Evolutionary conservation across 345 rosid genomes (phyloP).

Genomic region (Mercurialis annua): DNA sequence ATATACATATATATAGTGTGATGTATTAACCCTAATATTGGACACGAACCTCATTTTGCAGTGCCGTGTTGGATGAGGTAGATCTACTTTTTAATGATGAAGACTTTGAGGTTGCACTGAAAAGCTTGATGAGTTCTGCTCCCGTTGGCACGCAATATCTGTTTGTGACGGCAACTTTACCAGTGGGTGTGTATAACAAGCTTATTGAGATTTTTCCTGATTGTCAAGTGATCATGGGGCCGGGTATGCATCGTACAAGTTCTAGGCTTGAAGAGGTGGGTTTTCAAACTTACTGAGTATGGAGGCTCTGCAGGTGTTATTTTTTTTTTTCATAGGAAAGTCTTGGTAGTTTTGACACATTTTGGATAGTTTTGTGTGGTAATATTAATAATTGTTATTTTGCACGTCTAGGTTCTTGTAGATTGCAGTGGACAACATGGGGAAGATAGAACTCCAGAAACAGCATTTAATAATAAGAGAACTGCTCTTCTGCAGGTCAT

Average conservation of each 20-base stretch:
- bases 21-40: not conserved
- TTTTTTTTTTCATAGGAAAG: no score
- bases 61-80: constrained; percentile 84
- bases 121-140: constrained; percentile 62
- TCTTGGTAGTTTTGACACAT: constrained; percentile 1
- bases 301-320: no score
- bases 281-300: no score
- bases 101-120: constrained; percentile 73
- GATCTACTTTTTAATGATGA: constrained; percentile 78
- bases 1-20: no score
- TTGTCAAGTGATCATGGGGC: constrained; percentile 87
- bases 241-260: constrained; percentile 83
- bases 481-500: constrained; percentile 66
- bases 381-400: constrained; percentile 9
- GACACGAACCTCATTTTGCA: constrained; percentile 34
- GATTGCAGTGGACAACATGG: constrained; percentile 85
- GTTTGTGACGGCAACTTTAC: constrained; percentile 94
- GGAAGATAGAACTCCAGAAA: constrained; percentile 58
- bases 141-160: constrained; percentile 73
- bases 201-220: constrained; percentile 82
- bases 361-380: constrained; percentile 1
- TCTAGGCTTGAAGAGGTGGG: constrained; percentile 81
- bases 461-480: constrained; percentile 81
- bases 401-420: constrained; percentile 60
- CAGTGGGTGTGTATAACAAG: constrained; percentile 74